phyloP scores from a whole-genome alignment of 225 moss, liverwort and hornwort genomes.

The Physcomitrellopsis africana region DNA sequence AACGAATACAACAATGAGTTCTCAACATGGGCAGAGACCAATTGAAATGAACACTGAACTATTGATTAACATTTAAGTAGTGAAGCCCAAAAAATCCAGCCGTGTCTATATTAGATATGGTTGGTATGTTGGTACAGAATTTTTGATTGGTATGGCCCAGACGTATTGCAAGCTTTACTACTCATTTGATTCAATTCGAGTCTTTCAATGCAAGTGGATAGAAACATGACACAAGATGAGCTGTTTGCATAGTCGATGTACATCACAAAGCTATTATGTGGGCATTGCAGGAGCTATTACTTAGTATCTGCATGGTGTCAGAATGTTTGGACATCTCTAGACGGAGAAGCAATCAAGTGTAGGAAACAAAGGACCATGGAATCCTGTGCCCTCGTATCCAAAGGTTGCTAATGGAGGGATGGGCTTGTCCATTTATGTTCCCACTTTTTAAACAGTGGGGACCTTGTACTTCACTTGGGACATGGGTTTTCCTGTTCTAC shows the following conservation, averaged over 20 bases:
- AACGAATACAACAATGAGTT: neutral
- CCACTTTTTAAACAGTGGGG: slow-evolving; percentile 43
- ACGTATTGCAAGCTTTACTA: neutral
- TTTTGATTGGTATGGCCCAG: neutral
- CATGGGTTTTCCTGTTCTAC: slow-evolving; percentile 19
- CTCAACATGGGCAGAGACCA: neutral
- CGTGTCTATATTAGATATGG: slow-evolving; percentile 3
- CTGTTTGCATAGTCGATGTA: slow-evolving; percentile 2
- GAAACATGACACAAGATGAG: slow-evolving; percentile 14
- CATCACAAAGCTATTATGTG: neutral
- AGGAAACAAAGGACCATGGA: slow-evolving; percentile 22
- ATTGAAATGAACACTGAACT: too few species aligned
- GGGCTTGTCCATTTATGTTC: slow-evolving; percentile 43
- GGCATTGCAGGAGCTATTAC: slow-evolving; percentile 8
- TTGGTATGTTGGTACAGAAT: neutral
- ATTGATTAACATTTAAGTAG: too few species aligned
- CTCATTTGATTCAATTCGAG: neutral
- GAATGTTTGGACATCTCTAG: slow-evolving; percentile 30
- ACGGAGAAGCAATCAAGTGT: neutral
- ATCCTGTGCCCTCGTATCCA: slow-evolving; percentile 35
- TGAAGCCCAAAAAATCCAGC: neutral
- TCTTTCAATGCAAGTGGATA: slow-evolving; percentile 21
- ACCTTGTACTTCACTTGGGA: slow-evolving; percentile 33
- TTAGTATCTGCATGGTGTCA: slow-evolving; percentile 20
- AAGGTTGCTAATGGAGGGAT: slow-evolving; percentile 30